These are phyloP conservation scores for Talaromyces piceae DNA, from an alignment of 2,329 filamentous ascomycete species.

Conservation along the genomic window DNA sequence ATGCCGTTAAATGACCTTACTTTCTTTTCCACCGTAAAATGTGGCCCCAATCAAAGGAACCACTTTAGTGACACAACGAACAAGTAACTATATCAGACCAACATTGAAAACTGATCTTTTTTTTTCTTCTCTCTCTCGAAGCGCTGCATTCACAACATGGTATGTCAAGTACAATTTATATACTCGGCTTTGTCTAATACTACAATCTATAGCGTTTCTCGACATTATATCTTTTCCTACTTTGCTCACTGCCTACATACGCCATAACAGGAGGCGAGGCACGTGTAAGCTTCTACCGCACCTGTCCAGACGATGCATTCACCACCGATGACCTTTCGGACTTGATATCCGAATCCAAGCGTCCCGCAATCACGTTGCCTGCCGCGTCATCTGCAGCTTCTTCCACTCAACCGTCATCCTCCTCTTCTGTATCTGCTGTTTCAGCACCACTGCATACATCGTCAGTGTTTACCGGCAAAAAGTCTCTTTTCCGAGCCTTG, in stretches of 20 bases:
- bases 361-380: not conserved
- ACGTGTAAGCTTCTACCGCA: conserved; percentile 11
- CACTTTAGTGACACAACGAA: not conserved
- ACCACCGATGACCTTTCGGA: conserved; percentile 1
- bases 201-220: conserved; percentile 2
- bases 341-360: not conserved
- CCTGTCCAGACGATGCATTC: conserved; percentile 4
- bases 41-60: no score
- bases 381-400: not conserved
- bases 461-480: not conserved
- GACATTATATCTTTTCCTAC: conserved; percentile 1
- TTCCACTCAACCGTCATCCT: not conserved
- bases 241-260: conserved; percentile 3
- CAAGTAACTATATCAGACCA: not conserved
- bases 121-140: no score
- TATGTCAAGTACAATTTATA: not conserved
- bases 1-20: not conserved
- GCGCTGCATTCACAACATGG: not conserved
- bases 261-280: conserved; percentile 7
- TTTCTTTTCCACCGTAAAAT: no score
- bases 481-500: conserved; percentile 6
- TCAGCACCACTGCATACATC: not conserved
- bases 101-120: no score
- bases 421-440: not conserved
- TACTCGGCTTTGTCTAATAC: not conserved